phyloP scores from a whole-genome alignment of 225 moss, liverwort and hornwort species.

The Bryum argenteum region DNA sequence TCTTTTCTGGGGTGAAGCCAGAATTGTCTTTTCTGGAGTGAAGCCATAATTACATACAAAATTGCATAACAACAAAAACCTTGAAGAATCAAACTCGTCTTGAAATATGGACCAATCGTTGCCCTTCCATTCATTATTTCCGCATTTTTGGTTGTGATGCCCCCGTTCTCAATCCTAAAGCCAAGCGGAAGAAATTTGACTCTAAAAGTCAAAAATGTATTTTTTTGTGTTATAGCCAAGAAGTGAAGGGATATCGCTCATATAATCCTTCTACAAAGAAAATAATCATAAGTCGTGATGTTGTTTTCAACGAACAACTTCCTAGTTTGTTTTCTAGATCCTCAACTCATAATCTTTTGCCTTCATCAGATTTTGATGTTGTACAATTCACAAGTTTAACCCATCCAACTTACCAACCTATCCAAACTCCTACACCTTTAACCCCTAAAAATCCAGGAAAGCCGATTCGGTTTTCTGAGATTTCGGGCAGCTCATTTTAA shows the following conservation, averaged over 20 bases:
- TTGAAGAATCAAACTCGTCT: not conserved
- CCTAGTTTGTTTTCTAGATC: not conserved
- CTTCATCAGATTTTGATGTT: too few species aligned
- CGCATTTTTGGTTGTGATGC: constrained; percentile 12
- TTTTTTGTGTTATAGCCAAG: not conserved
- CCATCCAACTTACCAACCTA: too few species aligned
- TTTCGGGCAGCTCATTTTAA: too few species aligned
- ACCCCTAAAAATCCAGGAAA: too few species aligned
- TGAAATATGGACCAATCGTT: not conserved
- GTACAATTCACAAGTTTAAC: too few species aligned
- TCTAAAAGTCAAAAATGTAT: too few species aligned
- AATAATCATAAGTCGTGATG: not conserved
- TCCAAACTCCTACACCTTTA: too few species aligned
- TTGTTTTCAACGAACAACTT: not conserved
- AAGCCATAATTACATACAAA: constrained; percentile 22
- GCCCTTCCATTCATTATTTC: constrained; percentile 3
- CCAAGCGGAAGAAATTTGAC: too few species aligned
- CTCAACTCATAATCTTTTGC: too few species aligned
- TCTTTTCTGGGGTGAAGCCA: constrained; percentile 21
- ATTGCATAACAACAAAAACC: constrained; percentile 5
- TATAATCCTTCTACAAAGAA: constrained; percentile 10
- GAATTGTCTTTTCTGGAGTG: too few species aligned
- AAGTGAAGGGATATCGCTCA: not conserved
- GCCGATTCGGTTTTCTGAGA: too few species aligned
- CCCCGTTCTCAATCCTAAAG: not conserved